Percentiles rank a stretch among this genome's conserved stretches.
phyloP scores from a whole-genome alignment of 2,329 filamentous ascomycete genomes.

The Pseudocercospora macadamiae region DNA sequence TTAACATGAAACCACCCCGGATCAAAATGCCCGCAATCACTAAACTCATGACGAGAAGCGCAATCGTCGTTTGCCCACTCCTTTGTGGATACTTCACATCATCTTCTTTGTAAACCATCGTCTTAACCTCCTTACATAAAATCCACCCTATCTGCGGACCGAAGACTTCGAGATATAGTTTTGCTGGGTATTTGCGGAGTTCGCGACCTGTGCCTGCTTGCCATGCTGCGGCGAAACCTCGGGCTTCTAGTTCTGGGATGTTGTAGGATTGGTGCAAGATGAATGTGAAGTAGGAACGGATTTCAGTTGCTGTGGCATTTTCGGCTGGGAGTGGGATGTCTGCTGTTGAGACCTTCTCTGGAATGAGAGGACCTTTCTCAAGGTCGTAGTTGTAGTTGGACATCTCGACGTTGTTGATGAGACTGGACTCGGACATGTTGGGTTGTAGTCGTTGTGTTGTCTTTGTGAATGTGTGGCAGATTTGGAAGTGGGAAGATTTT shows the following conservation, averaged over 20 bases:
- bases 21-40: too few relatives aligned
- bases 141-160: slow-evolving; percentile 18
- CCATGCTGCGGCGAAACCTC: slow-evolving; percentile 22
- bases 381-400: too few relatives aligned
- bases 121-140: slow-evolving; percentile 15
- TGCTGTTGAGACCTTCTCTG: too few relatives aligned
- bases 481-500: too few relatives aligned
- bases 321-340: background rate
- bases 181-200: slow-evolving; percentile 14
- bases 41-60: too few relatives aligned
- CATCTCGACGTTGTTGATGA: too few relatives aligned
- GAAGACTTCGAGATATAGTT: slow-evolving; percentile 24
- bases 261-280: background rate
- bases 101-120: slow-evolving; percentile 1
- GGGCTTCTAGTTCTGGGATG: background rate
- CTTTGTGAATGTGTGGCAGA: too few relatives aligned
- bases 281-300: slow-evolving; percentile 1
- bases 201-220: slow-evolving; percentile 25
- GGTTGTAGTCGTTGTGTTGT: too few relatives aligned
- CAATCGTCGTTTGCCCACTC: background rate
- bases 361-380: too few relatives aligned
- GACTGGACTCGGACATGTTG: too few relatives aligned
- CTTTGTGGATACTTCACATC: background rate
- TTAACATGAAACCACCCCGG: too few relatives aligned
- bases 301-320: background rate